Conservation (phyloP, 2,329 filamentous ascomycete species). For the Magnaporthiopsis rhizophila region DNA sequence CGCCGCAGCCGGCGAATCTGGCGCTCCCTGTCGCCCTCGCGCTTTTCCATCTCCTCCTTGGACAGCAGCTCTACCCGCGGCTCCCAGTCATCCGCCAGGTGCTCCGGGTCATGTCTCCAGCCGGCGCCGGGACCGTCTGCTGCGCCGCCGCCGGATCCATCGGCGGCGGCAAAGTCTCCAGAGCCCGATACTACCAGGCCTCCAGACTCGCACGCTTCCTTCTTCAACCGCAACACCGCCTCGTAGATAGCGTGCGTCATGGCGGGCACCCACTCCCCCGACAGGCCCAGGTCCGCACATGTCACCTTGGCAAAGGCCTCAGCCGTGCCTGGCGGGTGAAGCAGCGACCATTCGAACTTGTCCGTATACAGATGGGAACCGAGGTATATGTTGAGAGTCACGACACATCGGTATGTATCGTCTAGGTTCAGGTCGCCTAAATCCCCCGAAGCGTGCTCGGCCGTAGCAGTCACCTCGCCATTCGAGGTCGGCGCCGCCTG, state of each 20-base stretch:
- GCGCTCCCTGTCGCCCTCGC: conserved; percentile 87
- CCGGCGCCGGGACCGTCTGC: conserved; percentile 71
- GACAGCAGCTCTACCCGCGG: conserved; percentile 73
- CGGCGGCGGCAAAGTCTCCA: not conserved
- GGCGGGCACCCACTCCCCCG: conserved; percentile 87
- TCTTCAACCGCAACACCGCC: conserved; percentile 83
- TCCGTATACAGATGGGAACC: conserved; percentile 89
- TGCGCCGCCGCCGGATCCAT: conserved; percentile 7
- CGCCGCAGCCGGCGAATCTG: conserved; percentile 79
- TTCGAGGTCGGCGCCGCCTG: conserved; percentile 4
- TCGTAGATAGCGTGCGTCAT: conserved; percentile 98
- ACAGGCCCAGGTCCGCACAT: conserved; percentile 81
- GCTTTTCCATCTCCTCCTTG: conserved; percentile 96
- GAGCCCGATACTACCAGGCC: conserved; percentile 66
- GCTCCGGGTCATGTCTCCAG: conserved; percentile 92
- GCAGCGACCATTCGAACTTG: conserved; percentile 94
- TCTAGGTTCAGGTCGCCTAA: conserved; percentile 79
- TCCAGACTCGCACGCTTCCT: conserved; percentile 89
- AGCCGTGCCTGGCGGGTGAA: conserved; percentile 85
- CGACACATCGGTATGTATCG: conserved; percentile 89
- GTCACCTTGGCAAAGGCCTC: conserved; percentile 90
- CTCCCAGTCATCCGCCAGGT: conserved; percentile 77
- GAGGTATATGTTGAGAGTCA: conserved; percentile 84
- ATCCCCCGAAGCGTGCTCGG: conserved; percentile 54
- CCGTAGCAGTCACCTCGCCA: conserved; percentile 58